Evolutionary conservation across 768 basidiomycete genomes (phyloP), one percentile per base, ranked within the genome.

Genomic region (Kwoniella mangroviensis): DNA sequence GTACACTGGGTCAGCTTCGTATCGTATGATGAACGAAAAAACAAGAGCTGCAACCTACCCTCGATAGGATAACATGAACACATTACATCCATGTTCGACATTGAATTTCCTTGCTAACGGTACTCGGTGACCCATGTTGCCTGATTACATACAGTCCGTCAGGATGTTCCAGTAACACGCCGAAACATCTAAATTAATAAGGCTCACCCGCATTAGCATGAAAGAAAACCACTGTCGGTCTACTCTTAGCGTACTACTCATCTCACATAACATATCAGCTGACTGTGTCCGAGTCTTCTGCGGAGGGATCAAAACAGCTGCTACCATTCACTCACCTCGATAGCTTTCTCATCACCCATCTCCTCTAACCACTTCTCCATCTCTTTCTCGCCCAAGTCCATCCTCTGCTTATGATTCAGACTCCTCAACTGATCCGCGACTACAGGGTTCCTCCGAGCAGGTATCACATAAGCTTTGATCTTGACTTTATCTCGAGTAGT

Each of bases 211-310:
- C 96, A 74, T 86, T 86, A 3, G 85, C 96, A 75, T 98, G 95
- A 66, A 97, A 93, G 89, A 98, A 92, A 60, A 98, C 82, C 2
- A 98, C 86, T 0, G 94, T 97, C 1, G 96, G 96, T 17, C 94
- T 86, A 17, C 69, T 66, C 64, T 75, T 79, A 9, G 74, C 73
- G 67, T 74, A 81, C 72, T 76, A 42, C 21, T 24, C 67, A 42
- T 15, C 26, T 7, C 34, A 34, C 26, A 64, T 1, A 13, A 60
- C 21, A 53, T 24, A 65, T 51, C 68, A 34, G 58, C 58, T 59
- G 22, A n/a, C 5, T 21, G 28, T 54, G 13, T 19, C 41, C 55
- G 41, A 55, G 26, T n/a, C 21, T 28, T 15, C 21, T 51, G 17
- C 2, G 3, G 1, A 21, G 28, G n/a, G 51, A 15, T 15, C n/a